Conservation (phyloP, 202 grass and related monocot genomes). For the Zoysia matrella region DNA sequence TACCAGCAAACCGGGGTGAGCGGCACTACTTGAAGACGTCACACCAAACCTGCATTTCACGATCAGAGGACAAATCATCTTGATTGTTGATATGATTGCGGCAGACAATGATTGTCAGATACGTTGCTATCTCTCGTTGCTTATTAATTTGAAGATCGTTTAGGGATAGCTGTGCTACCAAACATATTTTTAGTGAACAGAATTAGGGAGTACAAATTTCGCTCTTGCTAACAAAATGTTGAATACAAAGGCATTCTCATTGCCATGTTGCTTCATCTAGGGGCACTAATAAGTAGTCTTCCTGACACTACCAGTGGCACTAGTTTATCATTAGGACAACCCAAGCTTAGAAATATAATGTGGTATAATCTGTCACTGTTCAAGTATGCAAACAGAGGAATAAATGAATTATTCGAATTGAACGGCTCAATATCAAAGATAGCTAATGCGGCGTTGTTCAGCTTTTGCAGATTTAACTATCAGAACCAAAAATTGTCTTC, state of each 20-base stretch:
- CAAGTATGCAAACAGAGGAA: neutral
- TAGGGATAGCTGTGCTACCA: neutral
- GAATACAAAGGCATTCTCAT: neutral
- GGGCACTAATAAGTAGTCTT: conserved; percentile 20
- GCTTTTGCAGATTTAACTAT: neutral
- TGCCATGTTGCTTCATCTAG: conserved; percentile 23
- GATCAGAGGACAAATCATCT: conserved; percentile 11
- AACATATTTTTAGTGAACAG: neutral
- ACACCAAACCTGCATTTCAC: conserved; percentile 29
- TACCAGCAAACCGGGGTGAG: conserved; percentile 36
- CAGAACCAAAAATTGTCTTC: neutral
- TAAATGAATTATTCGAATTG: neutral
- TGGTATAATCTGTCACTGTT: neutral
- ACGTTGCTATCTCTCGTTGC: conserved; percentile 2
- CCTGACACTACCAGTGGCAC: conserved; percentile 2
- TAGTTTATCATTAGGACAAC: conserved; percentile 33
- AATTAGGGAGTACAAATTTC: neutral
- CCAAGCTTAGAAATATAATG: neutral
- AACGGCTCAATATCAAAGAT: conserved; percentile 11
- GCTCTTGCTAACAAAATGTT: neutral
- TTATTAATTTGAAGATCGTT: neutral
- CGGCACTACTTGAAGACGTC: conserved; percentile 27
- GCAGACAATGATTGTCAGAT: neutral
- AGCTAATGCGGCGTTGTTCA: neutral
- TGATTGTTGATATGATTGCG: conserved; percentile 20